Conservation (phyloP, 2,329 filamentous ascomycete species). For the Diaporthe humulicola region DNA sequence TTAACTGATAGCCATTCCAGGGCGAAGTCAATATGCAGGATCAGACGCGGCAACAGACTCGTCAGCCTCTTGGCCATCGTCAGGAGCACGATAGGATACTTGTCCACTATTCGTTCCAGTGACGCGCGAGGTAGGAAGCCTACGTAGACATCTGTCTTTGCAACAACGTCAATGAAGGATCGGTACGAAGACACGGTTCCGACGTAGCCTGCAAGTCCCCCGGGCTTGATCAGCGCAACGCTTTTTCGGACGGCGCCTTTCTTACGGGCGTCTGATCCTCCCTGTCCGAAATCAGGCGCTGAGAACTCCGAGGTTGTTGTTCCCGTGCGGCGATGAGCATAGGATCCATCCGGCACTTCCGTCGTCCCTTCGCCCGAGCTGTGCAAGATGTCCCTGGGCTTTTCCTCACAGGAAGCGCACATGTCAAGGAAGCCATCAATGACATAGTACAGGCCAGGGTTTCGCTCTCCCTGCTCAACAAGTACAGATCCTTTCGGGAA, state of each 20-base stretch:
- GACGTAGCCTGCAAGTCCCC: slow-evolving; percentile 93
- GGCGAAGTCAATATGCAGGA: slow-evolving; percentile 97
- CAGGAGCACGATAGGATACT: slow-evolving; percentile 89
- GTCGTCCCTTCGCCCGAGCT: slow-evolving; percentile 51
- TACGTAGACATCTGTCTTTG: slow-evolving; percentile 98
- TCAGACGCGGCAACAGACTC: slow-evolving; percentile 86
- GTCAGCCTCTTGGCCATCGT: slow-evolving; percentile 98
- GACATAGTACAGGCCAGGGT: slow-evolving; percentile 96
- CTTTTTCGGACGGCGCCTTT: slow-evolving; percentile 71
- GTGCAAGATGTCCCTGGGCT: slow-evolving; percentile 55
- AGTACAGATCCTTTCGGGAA: slow-evolving; percentile 95
- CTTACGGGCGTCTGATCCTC: slow-evolving; percentile 56
- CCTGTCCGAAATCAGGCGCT: slow-evolving; percentile 44
- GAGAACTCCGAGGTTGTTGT: slow-evolving; percentile 46
- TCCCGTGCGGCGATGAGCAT: slow-evolving; percentile 32
- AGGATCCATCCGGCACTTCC: slow-evolving; percentile 48
- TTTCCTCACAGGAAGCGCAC: slow-evolving; percentile 81
- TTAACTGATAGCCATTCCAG: slow-evolving; percentile 98
- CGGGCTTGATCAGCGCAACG: slow-evolving; percentile 92
- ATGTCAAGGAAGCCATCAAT: slow-evolving; percentile 97
- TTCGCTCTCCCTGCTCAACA: slow-evolving; percentile 97
- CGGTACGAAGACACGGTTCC: slow-evolving; percentile 94
- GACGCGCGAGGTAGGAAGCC: slow-evolving; percentile 90
- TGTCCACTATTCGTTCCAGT: slow-evolving; percentile 91
- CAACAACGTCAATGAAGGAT: slow-evolving; percentile 96